Evolutionary conservation across 768 basidiomycete genomes (phyloP), one percentile per base, ranked within the genome.

Genomic region (Xerocomellus dryophilus): DNA sequence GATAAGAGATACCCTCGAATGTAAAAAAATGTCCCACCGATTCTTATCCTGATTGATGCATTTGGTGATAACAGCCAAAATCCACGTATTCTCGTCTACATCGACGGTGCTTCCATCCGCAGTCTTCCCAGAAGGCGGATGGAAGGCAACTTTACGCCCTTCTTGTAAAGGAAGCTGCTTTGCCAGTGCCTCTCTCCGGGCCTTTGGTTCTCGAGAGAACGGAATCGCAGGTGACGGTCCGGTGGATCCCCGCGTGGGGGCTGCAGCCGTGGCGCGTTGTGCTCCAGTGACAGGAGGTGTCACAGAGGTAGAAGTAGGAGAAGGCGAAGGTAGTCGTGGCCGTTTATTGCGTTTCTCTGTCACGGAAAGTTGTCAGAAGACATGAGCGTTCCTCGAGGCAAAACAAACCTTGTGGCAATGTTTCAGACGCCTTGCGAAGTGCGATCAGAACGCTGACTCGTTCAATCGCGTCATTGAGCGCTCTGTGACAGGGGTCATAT

Each of bases 131-230:
- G 77, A 69, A 32, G 84, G 82, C 5, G 84, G 85, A 68, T 86
- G 87, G 62, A 91, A 93, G 1, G 88, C 91, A 11, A 93, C 90
- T 61, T 86, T 90, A 51, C 91, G 78, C 18, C 86, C 85, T 64
- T 82, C 78, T 61, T 83, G 83, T 17, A 93, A 74, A 10, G 87
- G 86, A 3, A 86, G 72, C 54, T 88, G 88, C 52, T 75, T 80
- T 17, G 76, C 68, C 5, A 85, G 64, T 2, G 79, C 79, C 60
- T 90, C 85, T 57, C 84, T 78, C 41, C 87, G 79, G 9, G 81
- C 73, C 65, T 85, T 90, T 9, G 83, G 77, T 49, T 89, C 88
- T 38, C 87, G 81, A 5, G 83, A 77, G 61, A 81, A 82, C 0
- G 81, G 74, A 42, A 77, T 64, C 1, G 71, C 64, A 11, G 78